Conservation (phyloP, 2,329 filamentous ascomycete genomes). For the Rhynchosporium agropyri region DNA sequence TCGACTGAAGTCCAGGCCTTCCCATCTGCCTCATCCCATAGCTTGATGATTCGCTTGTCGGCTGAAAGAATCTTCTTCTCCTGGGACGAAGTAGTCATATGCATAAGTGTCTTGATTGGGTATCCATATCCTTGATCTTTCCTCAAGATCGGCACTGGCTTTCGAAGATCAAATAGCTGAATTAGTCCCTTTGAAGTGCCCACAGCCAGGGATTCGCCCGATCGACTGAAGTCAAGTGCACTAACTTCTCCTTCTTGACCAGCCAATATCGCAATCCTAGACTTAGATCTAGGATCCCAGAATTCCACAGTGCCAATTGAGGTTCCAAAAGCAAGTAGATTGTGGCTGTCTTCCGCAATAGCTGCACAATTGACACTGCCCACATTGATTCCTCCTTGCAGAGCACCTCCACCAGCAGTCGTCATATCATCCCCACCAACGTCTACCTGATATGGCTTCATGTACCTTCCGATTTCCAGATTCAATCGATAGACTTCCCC, state of each 20-base stretch:
- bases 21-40: conserved; percentile 85
- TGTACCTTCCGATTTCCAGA: conserved; percentile 87
- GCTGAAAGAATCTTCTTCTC: conserved; percentile 88
- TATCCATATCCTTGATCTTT: conserved; percentile 98
- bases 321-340: conserved; percentile 89
- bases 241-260: conserved; percentile 75
- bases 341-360: conserved; percentile 86
- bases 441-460: conserved; percentile 91
- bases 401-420: conserved; percentile 66
- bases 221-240: conserved; percentile 81
- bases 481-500: conserved; percentile 95
- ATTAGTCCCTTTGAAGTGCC: conserved; percentile 88
- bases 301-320: conserved; percentile 95
- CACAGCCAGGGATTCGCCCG: conserved; percentile 81
- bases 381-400: conserved; percentile 85
- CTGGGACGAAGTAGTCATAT: conserved; percentile 70
- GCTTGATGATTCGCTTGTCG: conserved; percentile 95
- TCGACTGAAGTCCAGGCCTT: conserved; percentile 95
- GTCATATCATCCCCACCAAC: conserved; percentile 80
- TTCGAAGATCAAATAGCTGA: conserved; percentile 89
- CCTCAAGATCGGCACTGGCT: conserved; percentile 79
- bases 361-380: conserved; percentile 87
- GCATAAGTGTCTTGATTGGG: conserved; percentile 81
- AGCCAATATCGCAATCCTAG: conserved; percentile 75
- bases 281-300: conserved; percentile 87